A percentile compares a stretch with the other conserved stretches of the same genome.
phyloP scores from a whole-genome alignment of 2,329 filamentous ascomycete species.

The Diaporthe aspalathi region DNA sequence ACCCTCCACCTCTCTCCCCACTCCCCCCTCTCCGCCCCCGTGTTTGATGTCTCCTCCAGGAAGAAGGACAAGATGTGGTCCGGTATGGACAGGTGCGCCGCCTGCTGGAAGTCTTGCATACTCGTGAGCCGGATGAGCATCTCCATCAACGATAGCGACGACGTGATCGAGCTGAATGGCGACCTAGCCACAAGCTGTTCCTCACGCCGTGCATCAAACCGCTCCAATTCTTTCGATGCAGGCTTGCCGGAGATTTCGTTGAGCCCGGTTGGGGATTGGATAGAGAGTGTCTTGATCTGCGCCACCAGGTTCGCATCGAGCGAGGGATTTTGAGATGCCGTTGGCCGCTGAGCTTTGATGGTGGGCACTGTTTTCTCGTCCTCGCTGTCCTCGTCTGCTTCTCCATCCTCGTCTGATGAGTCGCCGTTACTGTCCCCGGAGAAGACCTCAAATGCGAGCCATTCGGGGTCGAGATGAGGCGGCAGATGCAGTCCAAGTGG shows the following conservation, averaged over 20 bases:
- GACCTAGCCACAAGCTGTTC: slow-evolving; percentile 55
- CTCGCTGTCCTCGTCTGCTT: slow-evolving; percentile 46
- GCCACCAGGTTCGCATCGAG: slow-evolving; percentile 54
- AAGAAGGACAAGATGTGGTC: slow-evolving; percentile 93
- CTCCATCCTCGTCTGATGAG: slow-evolving; percentile 49
- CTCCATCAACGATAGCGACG: slow-evolving; percentile 81
- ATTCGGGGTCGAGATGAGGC: slow-evolving; percentile 83
- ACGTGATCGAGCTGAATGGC: slow-evolving; percentile 64
- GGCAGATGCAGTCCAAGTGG: slow-evolving; percentile 69
- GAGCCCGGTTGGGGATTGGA: slow-evolving; percentile 41
- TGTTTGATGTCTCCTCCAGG: slow-evolving; percentile 70
- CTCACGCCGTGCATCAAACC: slow-evolving; percentile 33
- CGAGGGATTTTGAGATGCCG: slow-evolving; percentile 39
- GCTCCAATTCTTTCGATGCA: slow-evolving; percentile 17
- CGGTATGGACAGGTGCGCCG: slow-evolving; percentile 87
- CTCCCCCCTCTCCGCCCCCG: slow-evolving; percentile 59
- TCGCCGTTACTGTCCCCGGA: slow-evolving; percentile 70
- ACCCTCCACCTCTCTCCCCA: slow-evolving; percentile 58
- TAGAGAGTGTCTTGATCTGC: slow-evolving; percentile 55
- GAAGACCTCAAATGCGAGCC: slow-evolving; percentile 91
- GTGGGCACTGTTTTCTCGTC: slow-evolving; percentile 43
- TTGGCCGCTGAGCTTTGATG: slow-evolving; percentile 24
- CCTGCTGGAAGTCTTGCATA: slow-evolving; percentile 91
- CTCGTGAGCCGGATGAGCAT: slow-evolving; percentile 88
- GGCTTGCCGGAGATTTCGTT: slow-evolving; percentile 22